phyloP scores from a whole-genome alignment of 805 yeast genomes.

The Zygotorulaspora sp. region DNA sequence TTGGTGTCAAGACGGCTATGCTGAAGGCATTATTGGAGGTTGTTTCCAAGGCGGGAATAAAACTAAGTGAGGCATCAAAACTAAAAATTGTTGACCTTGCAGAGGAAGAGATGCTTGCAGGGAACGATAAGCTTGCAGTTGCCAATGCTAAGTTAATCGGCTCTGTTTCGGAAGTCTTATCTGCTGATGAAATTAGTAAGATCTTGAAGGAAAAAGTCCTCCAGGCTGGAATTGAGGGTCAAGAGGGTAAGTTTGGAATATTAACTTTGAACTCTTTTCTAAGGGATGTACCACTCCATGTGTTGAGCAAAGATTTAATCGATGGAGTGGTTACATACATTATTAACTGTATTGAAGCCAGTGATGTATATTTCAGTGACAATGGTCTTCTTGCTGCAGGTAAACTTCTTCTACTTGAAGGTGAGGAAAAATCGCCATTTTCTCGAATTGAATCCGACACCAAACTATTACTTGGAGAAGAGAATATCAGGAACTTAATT shows the following conservation, averaged over 20 bases:
- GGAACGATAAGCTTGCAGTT: conserved; percentile 58
- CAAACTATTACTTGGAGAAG: conserved; percentile 42
- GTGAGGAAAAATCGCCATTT: conserved; percentile 39
- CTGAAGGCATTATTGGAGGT: conserved; percentile 80
- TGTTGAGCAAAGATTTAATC: conserved; percentile 49
- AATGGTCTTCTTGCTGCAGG: conserved; percentile 78
- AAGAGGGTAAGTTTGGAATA: conserved; percentile 56
- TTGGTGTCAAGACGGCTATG: conserved; percentile 80
- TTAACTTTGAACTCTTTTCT: conserved; percentile 75
- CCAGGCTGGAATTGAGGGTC: conserved; percentile 39
- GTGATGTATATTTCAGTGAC: conserved; percentile 56
- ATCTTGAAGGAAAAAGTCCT: conserved; percentile 59
- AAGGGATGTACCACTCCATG: conserved; percentile 66
- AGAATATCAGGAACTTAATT: conserved; percentile 42
- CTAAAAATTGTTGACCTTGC: conserved; percentile 63
- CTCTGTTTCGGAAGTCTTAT: conserved; percentile 63
- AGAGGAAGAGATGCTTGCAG: conserved; percentile 58
- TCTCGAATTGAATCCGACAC: conserved; percentile 26
- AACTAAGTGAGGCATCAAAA: conserved; percentile 72
- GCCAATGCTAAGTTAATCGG: conserved; percentile 80
- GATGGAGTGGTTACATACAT: conserved; percentile 49
- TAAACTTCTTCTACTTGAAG: conserved; percentile 58
- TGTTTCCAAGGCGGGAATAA: conserved; percentile 69
- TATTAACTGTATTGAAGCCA: conserved; percentile 39
- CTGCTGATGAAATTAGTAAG: conserved; percentile 56